Percentiles rank a stretch among this genome's conserved stretches.
Conservation (phyloP, 257 asterid species). For the Agastache rugosa region DNA sequence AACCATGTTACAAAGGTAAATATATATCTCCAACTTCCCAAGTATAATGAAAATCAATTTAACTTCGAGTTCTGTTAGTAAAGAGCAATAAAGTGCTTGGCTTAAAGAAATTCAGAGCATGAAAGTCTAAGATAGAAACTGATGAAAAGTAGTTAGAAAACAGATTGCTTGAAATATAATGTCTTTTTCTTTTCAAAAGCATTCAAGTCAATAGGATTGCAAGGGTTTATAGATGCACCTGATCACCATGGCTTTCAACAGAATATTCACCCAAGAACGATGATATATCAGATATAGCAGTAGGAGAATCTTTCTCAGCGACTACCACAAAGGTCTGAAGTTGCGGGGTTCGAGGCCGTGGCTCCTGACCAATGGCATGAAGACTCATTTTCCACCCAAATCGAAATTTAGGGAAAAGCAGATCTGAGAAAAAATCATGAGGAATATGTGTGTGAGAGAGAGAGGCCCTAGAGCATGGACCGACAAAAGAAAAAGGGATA, state of each 20-base stretch:
- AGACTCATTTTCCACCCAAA: conserved; percentile 88
- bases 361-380: conserved; percentile 60
- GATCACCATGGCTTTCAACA: conserved; percentile 51
- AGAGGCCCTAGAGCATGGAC: conserved; percentile 13
- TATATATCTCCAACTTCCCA: conserved; percentile 6
- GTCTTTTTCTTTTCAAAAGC: background rate
- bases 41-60: background rate
- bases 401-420: conserved; percentile 82
- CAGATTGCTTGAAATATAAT: conserved; percentile 6
- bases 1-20: conserved; percentile 32
- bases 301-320: conserved; percentile 66
- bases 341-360: conserved; percentile 51
- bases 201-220: conserved; percentile 10
- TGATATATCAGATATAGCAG: conserved; percentile 57
- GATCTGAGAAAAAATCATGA: conserved; percentile 51
- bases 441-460: background rate
- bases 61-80: conserved; percentile 15
- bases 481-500: conserved; percentile 9
- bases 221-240: conserved; percentile 51
- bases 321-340: conserved; percentile 85
- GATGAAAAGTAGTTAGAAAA: conserved; percentile 12
- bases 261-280: conserved; percentile 53
- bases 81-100: conserved; percentile 26
- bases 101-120: conserved; percentile 22
- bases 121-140: background rate